A percentile compares a stretch with the other conserved stretches of the same genome.
These are phyloP conservation scores for Chaetoscypha palmicola DNA, from an alignment of 2,329 filamentous ascomycete species.

Conservation along the genomic window DNA sequence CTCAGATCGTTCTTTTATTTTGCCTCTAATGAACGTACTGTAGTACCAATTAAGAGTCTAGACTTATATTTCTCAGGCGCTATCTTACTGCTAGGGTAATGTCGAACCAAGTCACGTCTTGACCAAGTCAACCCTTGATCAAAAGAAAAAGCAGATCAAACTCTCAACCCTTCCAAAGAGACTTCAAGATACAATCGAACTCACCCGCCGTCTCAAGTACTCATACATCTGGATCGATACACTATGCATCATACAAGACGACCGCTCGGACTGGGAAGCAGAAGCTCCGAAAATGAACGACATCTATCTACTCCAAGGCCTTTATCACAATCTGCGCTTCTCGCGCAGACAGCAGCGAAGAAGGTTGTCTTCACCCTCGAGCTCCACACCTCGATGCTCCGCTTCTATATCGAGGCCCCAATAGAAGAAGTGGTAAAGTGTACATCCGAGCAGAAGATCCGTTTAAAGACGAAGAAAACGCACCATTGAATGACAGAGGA, in stretches of 20 bases:
- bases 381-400: not conserved
- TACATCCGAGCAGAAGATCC: not conserved
- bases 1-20: too few relatives aligned
- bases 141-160: not conserved
- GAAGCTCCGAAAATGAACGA: not conserved
- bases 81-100: not conserved
- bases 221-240: not conserved
- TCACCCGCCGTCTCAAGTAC: not conserved
- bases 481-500: not conserved
- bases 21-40: too few relatives aligned
- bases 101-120: not conserved
- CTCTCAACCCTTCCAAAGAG: not conserved
- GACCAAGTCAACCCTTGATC: not conserved
- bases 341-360: not conserved
- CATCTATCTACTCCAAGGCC: not conserved
- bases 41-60: too few relatives aligned
- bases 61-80: not conserved
- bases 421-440: not conserved
- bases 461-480: not conserved
- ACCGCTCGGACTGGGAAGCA: not conserved
- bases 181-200: not conserved
- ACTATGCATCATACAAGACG: conserved; percentile 1
- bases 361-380: not conserved
- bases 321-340: not conserved
- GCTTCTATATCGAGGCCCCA: not conserved